phyloP scores from a whole-genome alignment of 2,329 filamentous ascomycete genomes.

The Apiospora phragmitis region DNA sequence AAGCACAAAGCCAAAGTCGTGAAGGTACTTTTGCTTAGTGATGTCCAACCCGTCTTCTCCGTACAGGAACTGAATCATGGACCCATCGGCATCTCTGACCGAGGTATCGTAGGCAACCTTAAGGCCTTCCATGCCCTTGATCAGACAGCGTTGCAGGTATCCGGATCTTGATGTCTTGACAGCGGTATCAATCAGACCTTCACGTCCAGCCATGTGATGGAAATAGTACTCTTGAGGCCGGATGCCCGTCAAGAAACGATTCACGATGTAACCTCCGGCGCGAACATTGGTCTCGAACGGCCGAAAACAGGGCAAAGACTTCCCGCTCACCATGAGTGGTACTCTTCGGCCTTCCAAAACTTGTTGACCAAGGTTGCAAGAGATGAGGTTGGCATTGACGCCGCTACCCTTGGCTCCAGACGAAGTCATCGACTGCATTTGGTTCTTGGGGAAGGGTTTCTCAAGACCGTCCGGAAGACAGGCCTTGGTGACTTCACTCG shows the following conservation, averaged over 20 bases:
- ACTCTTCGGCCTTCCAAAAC: conserved; percentile 93
- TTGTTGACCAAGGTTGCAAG: conserved; percentile 95
- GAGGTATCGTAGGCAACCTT: conserved; percentile 91
- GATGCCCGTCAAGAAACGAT: conserved; percentile 97
- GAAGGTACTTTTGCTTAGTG: conserved; percentile 88
- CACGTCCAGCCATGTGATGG: conserved; percentile 98
- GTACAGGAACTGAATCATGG: conserved; percentile 91
- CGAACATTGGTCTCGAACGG: conserved; percentile 87
- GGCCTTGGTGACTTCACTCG: conserved; percentile 72
- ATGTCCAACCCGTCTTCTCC: conserved; percentile 95
- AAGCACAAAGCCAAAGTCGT: conserved; percentile 86
- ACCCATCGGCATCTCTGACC: conserved; percentile 91
- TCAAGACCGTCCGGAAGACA: conserved; percentile 82
- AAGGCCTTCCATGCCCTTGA: conserved; percentile 97
- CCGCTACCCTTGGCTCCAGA: conserved; percentile 91
- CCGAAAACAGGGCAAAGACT: conserved; percentile 90
- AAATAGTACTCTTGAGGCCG: conserved; percentile 98
- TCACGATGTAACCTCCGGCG: conserved; percentile 90
- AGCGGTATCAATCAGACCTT: conserved; percentile 97
- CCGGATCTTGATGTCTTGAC: conserved; percentile 98
- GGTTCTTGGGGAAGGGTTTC: conserved; percentile 93
- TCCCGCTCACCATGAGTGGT: conserved; percentile 96
- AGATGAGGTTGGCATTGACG: conserved; percentile 97
- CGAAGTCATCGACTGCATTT: conserved; percentile 98
- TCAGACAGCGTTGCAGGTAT: conserved; percentile 93